Conservation (phyloP, 2,329 filamentous ascomycete species). For the Arthroderma sp. region DNA sequence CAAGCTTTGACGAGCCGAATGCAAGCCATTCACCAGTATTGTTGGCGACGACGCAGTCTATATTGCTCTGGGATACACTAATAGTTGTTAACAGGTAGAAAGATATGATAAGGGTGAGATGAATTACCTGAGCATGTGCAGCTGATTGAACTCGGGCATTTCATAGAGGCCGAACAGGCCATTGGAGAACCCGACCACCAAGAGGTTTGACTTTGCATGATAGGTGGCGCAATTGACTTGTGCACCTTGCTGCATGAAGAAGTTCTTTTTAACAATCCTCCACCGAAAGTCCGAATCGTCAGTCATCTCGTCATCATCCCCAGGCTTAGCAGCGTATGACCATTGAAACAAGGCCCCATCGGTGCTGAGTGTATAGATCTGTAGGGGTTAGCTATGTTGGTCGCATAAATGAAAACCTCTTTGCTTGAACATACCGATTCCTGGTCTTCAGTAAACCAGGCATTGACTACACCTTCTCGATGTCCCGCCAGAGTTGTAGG, state of each 20-base stretch:
- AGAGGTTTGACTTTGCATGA: slow-evolving; percentile 71
- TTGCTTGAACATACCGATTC: slow-evolving; percentile 46
- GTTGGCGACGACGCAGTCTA: slow-evolving; percentile 90
- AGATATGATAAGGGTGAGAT: neutral
- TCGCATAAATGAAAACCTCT: neutral
- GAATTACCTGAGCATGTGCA: slow-evolving; percentile 57
- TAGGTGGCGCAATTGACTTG: slow-evolving; percentile 83
- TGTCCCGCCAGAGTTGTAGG: slow-evolving; percentile 86
- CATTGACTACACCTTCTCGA: slow-evolving; percentile 76
- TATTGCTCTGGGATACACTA: slow-evolving; percentile 94
- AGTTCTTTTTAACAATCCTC: slow-evolving; percentile 83
- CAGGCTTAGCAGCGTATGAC: slow-evolving; percentile 59
- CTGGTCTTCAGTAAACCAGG: slow-evolving; percentile 93
- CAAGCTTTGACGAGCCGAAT: slow-evolving; percentile 87
- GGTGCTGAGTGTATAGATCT: slow-evolving; percentile 88
- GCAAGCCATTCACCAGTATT: slow-evolving; percentile 92
- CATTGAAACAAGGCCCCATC: slow-evolving; percentile 94
- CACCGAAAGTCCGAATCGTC: slow-evolving; percentile 61
- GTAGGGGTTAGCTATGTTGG: slow-evolving; percentile 4
- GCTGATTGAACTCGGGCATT: slow-evolving; percentile 87
- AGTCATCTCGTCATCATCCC: slow-evolving; percentile 47
- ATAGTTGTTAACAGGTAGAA: slow-evolving; percentile 11
- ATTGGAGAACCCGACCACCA: slow-evolving; percentile 94
- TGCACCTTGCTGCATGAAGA: slow-evolving; percentile 83
- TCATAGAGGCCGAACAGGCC: slow-evolving; percentile 91